Conservation (phyloP, 345 rosid genomes). For the Jatropha curcas region DNA sequence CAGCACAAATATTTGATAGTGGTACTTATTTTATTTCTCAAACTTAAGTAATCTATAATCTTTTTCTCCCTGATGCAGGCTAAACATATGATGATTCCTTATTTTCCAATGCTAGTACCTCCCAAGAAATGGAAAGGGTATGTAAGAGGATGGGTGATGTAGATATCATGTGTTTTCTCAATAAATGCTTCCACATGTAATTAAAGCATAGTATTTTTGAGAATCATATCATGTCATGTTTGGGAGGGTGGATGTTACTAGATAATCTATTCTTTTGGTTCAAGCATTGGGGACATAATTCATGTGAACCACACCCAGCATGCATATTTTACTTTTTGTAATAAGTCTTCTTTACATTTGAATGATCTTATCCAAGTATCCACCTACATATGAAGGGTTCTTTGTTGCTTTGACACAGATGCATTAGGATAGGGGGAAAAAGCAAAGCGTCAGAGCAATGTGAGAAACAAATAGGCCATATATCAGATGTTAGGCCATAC, state of each 20-base stretch:
- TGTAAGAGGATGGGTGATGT: constrained; percentile 16
- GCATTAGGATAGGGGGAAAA: background rate
- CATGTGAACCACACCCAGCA: too few relatives aligned
- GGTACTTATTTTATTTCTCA: constrained; percentile 1
- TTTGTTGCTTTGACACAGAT: background rate
- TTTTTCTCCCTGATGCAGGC: constrained; percentile 59
- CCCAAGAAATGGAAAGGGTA: constrained; percentile 99
- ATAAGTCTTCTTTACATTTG: background rate
- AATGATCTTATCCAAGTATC: background rate
- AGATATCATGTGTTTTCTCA: background rate
- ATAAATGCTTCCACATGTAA: background rate
- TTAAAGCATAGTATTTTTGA: background rate
- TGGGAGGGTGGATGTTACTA: too few relatives aligned
- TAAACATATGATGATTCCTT: constrained; percentile 86
- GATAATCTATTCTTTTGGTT: too few relatives aligned
- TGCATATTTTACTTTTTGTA: background rate
- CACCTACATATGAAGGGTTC: background rate
- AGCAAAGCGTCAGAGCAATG: too few relatives aligned
- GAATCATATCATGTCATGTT: background rate
- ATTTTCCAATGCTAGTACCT: constrained; percentile 95
- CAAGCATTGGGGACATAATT: too few relatives aligned
- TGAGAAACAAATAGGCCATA: background rate
- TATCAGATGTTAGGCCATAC: background rate
- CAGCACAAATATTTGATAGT: background rate
- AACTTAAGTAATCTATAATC: constrained; percentile 5